Percentiles rank a stretch among this genome's conserved stretches.
Evolutionary conservation across 768 basidiomycete genomes (phyloP).

Genomic region (Serendipita sp.): DNA sequence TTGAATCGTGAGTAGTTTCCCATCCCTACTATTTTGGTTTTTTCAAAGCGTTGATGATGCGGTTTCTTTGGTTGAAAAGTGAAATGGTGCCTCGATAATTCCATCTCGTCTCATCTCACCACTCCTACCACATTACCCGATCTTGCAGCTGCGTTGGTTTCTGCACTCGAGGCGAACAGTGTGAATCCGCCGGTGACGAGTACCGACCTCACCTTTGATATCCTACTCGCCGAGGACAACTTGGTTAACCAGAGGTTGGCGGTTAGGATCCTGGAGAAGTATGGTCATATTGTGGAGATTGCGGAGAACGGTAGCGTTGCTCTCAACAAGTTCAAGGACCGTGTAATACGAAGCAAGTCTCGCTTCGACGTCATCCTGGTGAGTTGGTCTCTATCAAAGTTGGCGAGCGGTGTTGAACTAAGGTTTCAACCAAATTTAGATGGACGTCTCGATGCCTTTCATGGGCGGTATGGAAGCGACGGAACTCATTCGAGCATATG

Average conservation of each 20-base stretch:
- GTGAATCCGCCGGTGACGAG: slow-evolving; percentile 74
- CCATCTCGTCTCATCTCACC: slow-evolving; percentile 87
- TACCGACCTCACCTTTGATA: slow-evolving; percentile 77
- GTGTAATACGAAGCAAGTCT: slow-evolving; percentile 41
- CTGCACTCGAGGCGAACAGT: slow-evolving; percentile 88
- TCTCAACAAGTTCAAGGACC: slow-evolving; percentile 76
- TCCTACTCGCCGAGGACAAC: slow-evolving; percentile 94
- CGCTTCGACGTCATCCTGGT: slow-evolving; percentile 90
- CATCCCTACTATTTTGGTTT: too few species aligned
- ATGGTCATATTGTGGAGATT: slow-evolving; percentile 88
- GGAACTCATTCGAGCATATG: slow-evolving; percentile 73
- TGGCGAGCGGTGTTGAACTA: too few species aligned
- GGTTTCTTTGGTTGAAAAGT: slow-evolving; percentile 26
- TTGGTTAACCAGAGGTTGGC: slow-evolving; percentile 92
- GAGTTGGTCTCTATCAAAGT: slow-evolving; percentile 19
- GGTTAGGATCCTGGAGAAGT: slow-evolving; percentile 90
- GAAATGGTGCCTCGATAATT: slow-evolving; percentile 94
- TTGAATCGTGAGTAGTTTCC: slow-evolving; percentile 44
- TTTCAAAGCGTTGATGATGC: too few species aligned
- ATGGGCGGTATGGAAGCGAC: slow-evolving; percentile 99
- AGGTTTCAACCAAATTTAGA: slow-evolving; percentile 28
- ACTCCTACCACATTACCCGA: slow-evolving; percentile 81
- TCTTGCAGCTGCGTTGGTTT: slow-evolving; percentile 78
- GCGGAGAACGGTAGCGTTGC: slow-evolving; percentile 94
- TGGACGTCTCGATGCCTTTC: slow-evolving; percentile 97